A percentile compares a stretch with the other conserved stretches of the same genome.
phyloP scores from a whole-genome alignment of 2,329 filamentous ascomycete genomes.

The Hymenoscyphus repandus region DNA sequence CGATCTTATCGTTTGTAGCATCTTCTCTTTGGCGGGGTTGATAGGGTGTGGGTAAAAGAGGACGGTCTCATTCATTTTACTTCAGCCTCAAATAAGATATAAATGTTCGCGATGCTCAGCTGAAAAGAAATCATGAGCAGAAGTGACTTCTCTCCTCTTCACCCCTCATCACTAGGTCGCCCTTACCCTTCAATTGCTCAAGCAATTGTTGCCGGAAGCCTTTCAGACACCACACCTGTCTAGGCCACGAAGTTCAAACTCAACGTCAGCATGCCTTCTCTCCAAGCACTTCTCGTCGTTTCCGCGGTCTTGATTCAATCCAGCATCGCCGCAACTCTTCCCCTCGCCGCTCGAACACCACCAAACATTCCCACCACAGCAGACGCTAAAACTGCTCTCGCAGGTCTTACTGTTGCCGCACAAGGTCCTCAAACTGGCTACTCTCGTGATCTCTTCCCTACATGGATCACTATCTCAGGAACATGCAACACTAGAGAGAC shows the following conservation, averaged over 20 bases:
- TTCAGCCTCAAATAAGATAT: conserved; percentile 6
- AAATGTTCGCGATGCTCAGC: background rate
- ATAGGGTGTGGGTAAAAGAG: background rate
- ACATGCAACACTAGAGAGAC: conserved; percentile 68
- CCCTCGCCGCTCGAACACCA: background rate
- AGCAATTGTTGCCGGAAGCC: background rate
- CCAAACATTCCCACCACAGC: conserved; percentile 50
- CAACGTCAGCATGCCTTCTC: conserved; percentile 2
- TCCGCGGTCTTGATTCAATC: background rate
- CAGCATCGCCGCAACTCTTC: background rate
- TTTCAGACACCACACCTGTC: background rate
- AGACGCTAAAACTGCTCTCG: conserved; percentile 53
- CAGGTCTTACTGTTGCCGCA: conserved; percentile 50
- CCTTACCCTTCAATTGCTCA: background rate
- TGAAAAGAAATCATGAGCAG: background rate
- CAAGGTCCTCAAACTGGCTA: conserved; percentile 53
- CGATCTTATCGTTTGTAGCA: conserved; percentile 1
- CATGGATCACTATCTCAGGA: conserved; percentile 63
- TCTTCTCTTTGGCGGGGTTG: background rate
- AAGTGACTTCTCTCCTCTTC: background rate
- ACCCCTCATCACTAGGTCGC: background rate
- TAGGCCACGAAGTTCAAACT: background rate
- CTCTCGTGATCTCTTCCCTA: conserved; percentile 62
- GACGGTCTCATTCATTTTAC: background rate
- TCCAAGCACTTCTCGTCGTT: background rate